Conservation (phyloP, 2,329 filamentous ascomycete species). For the Fusarium penzigii region DNA sequence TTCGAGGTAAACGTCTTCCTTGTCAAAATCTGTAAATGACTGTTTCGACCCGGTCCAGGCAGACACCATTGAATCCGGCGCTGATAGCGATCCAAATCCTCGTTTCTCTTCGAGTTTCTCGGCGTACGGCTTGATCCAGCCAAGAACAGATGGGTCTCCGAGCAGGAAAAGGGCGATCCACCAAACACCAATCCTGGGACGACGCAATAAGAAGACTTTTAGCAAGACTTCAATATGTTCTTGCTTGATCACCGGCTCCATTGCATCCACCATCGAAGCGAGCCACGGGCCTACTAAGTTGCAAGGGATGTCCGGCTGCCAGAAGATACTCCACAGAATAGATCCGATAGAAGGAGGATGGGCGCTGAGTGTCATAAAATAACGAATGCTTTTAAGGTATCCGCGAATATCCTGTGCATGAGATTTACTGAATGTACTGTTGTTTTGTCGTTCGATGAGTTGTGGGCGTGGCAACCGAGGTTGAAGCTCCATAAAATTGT, state of each 20-base stretch:
- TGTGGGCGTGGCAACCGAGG: constrained; percentile 1
- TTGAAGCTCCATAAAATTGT: not conserved
- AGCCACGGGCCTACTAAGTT: constrained; percentile 7
- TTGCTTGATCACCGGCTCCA: not conserved
- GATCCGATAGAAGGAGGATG: not conserved
- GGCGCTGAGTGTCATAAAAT: constrained; percentile 7
- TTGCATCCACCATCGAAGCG: not conserved
- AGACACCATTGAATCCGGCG: constrained; percentile 4
- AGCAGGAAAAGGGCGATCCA: constrained; percentile 8
- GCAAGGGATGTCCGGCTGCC: constrained; percentile 3
- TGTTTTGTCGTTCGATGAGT: not conserved
- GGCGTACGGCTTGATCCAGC: not conserved
- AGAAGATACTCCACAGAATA: constrained; percentile 5
- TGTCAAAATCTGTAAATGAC: constrained; percentile 4
- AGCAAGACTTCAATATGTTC: not conserved
- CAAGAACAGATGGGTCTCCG: not conserved
- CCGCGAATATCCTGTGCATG: not conserved
- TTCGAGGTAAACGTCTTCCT: not conserved
- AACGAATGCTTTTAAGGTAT: not conserved
- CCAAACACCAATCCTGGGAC: not conserved
- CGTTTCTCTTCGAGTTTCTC: constrained; percentile 4
- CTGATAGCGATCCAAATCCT: not conserved
- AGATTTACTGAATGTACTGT: not conserved
- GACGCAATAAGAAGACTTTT: constrained; percentile 1
- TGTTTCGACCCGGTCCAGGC: constrained; percentile 4